Conservation (phyloP, 345 rosid genomes). For the Trapa incisa region DNA sequence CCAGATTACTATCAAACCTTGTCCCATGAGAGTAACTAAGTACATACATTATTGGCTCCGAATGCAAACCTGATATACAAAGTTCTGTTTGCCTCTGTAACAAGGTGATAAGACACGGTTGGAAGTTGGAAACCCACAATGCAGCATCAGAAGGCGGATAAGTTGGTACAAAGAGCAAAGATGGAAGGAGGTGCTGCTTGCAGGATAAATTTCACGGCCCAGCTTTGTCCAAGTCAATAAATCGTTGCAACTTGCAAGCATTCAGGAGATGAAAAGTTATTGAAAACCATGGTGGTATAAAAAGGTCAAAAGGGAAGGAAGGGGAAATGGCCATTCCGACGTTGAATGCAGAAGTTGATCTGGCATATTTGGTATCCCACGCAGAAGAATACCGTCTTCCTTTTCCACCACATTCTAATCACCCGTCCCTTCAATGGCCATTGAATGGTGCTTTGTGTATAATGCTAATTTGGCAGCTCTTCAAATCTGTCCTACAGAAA, state of each 20-base stretch:
- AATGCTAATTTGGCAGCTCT: not conserved
- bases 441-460: not conserved
- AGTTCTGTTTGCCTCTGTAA: no score
- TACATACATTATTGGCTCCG: no score
- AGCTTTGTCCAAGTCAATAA: not conserved
- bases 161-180: no score
- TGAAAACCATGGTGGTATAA: not conserved
- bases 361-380: not conserved
- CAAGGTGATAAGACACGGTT: no score
- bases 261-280: not conserved
- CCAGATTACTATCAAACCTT: no score
- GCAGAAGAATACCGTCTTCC: not conserved
- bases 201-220: not conserved
- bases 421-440: not conserved
- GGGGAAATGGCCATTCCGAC: not conserved
- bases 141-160: no score
- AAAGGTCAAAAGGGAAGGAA: not conserved
- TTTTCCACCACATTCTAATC: not conserved
- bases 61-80: no score
- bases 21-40: no score
- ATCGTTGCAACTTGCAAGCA: not conserved
- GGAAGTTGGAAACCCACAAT: no score
- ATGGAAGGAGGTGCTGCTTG: not conserved
- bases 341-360: not conserved
- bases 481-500: not conserved